phyloP scores from a whole-genome alignment of 2,329 filamentous ascomycete species.

The Ophiocordyceps camponoti-leonardi region DNA sequence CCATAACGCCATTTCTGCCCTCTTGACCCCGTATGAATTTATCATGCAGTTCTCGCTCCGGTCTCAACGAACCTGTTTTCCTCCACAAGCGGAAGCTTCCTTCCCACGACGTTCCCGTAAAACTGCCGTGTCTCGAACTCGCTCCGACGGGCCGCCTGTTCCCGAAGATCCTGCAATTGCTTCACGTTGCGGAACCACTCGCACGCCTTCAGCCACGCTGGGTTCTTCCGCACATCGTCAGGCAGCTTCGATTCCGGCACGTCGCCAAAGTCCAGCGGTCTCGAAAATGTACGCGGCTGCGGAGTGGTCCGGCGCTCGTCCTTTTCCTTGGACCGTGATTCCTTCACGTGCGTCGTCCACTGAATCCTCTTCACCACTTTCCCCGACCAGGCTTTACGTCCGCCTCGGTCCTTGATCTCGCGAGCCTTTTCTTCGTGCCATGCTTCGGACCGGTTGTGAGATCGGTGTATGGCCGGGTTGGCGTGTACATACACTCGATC shows the following conservation, averaged over 20 bases:
- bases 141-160: constrained; percentile 4
- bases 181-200: constrained; percentile 16
- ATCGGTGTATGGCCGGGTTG: constrained; percentile 33
- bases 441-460: constrained; percentile 20
- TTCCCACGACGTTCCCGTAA: constrained; percentile 4
- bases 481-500: constrained; percentile 24
- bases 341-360: constrained; percentile 8
- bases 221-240: constrained; percentile 23
- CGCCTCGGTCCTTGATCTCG: constrained; percentile 31
- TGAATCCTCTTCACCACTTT: constrained; percentile 21
- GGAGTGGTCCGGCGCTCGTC: constrained; percentile 7
- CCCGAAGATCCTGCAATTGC: not conserved
- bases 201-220: constrained; percentile 25
- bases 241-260: constrained; percentile 23
- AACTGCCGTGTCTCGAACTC: constrained; percentile 8
- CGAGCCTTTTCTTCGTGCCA: constrained; percentile 30
- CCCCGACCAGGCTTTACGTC: constrained; percentile 33
- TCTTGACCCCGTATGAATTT: too few species aligned
- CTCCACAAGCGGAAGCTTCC: not conserved
- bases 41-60: too few species aligned
- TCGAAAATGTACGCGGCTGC: constrained; percentile 11
- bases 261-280: constrained; percentile 18
- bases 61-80: not conserved
- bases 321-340: constrained; percentile 1
- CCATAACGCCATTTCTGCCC: too few species aligned